Evolutionary conservation across 1,284 basidiomycete species (phyloP), one percentile per base, ranked within the genome.

Genomic region (Ganoderma leucocontextum): DNA sequence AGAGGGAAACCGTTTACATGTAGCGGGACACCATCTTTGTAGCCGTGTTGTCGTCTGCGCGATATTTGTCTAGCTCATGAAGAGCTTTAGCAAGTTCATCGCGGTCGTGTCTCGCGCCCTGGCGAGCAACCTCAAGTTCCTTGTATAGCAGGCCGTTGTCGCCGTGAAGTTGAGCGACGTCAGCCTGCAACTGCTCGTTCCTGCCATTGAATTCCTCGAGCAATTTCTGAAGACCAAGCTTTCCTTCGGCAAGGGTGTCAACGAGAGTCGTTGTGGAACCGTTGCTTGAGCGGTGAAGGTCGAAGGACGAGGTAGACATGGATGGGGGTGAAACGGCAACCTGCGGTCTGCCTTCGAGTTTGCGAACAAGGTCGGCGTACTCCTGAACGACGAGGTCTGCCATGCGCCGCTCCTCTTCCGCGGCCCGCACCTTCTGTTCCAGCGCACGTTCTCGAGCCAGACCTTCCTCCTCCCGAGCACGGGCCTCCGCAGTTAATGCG

Each of bases 11-110:
- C n/a, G 58, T 74, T 22, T 74, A 94, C 95, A 96, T 96, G 79
- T 96, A 96, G 60, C 94, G 87, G 64, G 94, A 91, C 38, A 96
- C 94, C 85, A 96, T 94, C 75, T 91, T 93, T 13, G 92, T 90
- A 0, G 95, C 94, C 1, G 90, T 88, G 15, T 85, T 87, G 70
- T 96, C 94, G 69, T 95, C 92, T n/a, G 89, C 79, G 68, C 84
- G 81, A 53, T 87, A 82, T 70, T 83, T 84, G 66, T 92, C 87
- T n/a, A 93, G 80, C 70, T 91, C 88, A 1, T 82, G 79, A 62
- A 85, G 83, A 0, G 84, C 78, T 38, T 82, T 76, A 0, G 86
- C 84, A 13, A 91, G 78, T 63, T 85, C 81, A 0, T 73, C 72
- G 19, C 84, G 83, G 57, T 87, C 82, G 4, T 83, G 77, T 29